Base-by-base conservation (phyloP, 2,329 filamentous ascomycete genomes). In the Pseudophaeomoniella oleicola region DNA sequence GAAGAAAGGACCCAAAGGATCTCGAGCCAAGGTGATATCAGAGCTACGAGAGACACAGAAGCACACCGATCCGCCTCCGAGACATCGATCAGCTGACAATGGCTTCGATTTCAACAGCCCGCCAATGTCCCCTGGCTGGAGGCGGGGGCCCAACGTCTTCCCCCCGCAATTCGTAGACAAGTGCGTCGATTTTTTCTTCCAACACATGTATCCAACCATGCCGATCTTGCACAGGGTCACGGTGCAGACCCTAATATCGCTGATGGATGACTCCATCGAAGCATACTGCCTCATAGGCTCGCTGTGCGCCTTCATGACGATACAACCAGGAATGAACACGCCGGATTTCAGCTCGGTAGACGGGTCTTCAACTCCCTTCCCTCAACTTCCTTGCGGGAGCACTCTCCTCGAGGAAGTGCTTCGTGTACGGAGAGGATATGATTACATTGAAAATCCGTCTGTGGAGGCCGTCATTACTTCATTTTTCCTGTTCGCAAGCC, bases 1-100 rank as follows among this genome's bases (percentile, higher is more conserved):
- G 59, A 83, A 82, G 61, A 83, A 83, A 55, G 79, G 79, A 1
- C 79, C 78, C 31, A 82, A 82, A 57, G 78, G 79, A 44, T 80
- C 75, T 19, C 65, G 78, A 42, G 80, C 80, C 35, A 84, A 82
- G 56, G 77, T 84, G 40, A 80, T 84, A 55, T 81, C 76, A 50
- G 78, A 83, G 50, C 55, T 84, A 42, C 71, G 79, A 45, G 75
- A 78, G 50, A 78, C 66, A 0, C 78, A 83, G 49, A 70, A 75
- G 46, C 72, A 78, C 51, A 75, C 72, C 13, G 77, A 71, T 16
- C 30, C 15, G 35, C 16, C 29, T 41, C 37, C 31, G 34, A 30
- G 4, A 35, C 38, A 11, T 32, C 72, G 77, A 46, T 27, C 22
- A 6, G 9, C n/a, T n/a, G 72, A 67, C 49, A 67, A 71, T 44